Conservation (phyloP, 2,329 filamentous ascomycete species). For the Aurifilum marmelostoma region DNA sequence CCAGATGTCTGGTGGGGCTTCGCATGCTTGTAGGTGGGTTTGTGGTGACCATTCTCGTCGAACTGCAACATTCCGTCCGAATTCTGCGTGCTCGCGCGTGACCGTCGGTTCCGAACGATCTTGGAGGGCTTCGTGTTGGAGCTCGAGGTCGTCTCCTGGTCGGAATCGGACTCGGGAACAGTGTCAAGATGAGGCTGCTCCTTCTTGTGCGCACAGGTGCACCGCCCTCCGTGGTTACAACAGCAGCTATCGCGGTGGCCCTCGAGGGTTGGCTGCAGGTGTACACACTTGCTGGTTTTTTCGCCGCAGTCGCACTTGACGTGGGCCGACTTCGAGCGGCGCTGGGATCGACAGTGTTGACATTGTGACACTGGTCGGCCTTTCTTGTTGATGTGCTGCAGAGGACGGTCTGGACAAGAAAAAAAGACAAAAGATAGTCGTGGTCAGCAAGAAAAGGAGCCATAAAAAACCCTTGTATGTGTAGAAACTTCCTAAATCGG, state of each 20-base stretch:
- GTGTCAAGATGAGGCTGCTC: slow-evolving; percentile 61
- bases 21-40: slow-evolving; percentile 62
- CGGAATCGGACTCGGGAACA: slow-evolving; percentile 66
- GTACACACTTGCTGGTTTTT: slow-evolving; percentile 75
- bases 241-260: slow-evolving; percentile 69
- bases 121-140: slow-evolving; percentile 45
- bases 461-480: background rate
- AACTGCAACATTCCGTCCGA: slow-evolving; percentile 63
- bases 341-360: slow-evolving; percentile 91
- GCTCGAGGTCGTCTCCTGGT: slow-evolving; percentile 40
- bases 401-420: slow-evolving; percentile 71
- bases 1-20: slow-evolving; percentile 64
- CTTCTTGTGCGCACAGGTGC: slow-evolving; percentile 67
- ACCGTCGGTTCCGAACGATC: slow-evolving; percentile 47
- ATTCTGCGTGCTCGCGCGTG: slow-evolving; percentile 64
- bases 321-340: slow-evolving; percentile 93
- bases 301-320: slow-evolving; percentile 97
- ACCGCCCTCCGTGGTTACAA: slow-evolving; percentile 70
- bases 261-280: slow-evolving; percentile 60
- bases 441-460: slow-evolving; percentile 15
- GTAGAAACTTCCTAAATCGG: background rate
- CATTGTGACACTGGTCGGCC: slow-evolving; percentile 97
- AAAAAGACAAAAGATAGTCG: slow-evolving; percentile 8
- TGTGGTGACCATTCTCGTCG: slow-evolving; percentile 68
- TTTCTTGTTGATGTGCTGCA: slow-evolving; percentile 97